Base-by-base conservation (phyloP, 2,329 filamentous ascomycete species). In the Xylariaceae sp. region DNA sequence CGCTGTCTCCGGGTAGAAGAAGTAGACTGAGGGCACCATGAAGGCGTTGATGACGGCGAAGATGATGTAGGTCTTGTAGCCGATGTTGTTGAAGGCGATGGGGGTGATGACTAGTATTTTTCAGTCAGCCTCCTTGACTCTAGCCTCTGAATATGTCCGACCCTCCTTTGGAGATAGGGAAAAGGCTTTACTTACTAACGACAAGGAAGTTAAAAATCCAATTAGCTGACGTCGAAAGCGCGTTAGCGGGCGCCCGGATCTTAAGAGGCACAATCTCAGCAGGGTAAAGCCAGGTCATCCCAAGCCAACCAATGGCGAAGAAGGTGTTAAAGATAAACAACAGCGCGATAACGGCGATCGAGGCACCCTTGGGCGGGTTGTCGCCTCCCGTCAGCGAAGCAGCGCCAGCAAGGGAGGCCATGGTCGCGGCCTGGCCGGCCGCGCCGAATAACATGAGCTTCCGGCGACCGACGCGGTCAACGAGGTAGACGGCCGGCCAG, bases 391-490 rank as follows among this genome's bases (percentile, higher is more conserved):
- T 59, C 35, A 59, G 39, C 3, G 71, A 70, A 52, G 72, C 71
- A 8, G 70, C 73, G 35, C 76, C 74, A 0, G 77, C 74, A 39
- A 83, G 73, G 39, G 89, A 76, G 2, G 83, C 79, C 86, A 89
- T 89, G 50, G 80, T 83, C 1, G 77, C 66, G 39, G 81, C 82
- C 73, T 85, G 84, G 0, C 83, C 83, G 2, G 75, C 73, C 0
- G 83, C 80, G 51, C 86, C 86, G 59, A 88, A 81, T 19, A 90
- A 71, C 85, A 91, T 89, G 57, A 90, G 78, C 64, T 81, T 80
- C 19, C 87, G 79, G 31, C 87, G 83, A 8, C 85, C 85, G 3
- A 85, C 80, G 1, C 80, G 78, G 68, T 87, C 84, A 39, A 87
- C 82, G 30, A 86, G 74, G 67, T 84, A 83, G 26, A 80, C 75